Conservation (phyloP, 345 rosid species). For the Garcia nutans region DNA sequence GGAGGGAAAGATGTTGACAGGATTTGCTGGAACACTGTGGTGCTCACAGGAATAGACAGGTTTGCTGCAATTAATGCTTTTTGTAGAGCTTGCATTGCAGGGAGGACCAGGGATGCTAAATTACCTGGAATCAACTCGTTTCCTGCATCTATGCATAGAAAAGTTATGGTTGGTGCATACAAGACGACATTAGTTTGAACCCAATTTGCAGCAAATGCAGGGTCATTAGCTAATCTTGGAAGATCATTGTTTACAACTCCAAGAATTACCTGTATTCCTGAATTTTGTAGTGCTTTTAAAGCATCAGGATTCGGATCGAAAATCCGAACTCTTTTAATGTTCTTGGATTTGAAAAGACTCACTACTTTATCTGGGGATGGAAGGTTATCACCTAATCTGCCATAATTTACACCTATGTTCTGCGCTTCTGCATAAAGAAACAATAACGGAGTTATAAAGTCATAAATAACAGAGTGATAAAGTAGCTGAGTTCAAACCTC, state of each 20-base stretch:
- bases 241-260: conserved; percentile 10
- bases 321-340: neutral
- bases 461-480: no score
- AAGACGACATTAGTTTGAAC: neutral
- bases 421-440: conserved; percentile 8
- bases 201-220: neutral
- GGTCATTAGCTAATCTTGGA: neutral
- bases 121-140: neutral
- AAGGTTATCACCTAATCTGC: neutral
- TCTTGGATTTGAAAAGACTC: no score
- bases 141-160: neutral
- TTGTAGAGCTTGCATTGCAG: conserved; percentile 5
- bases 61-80: neutral
- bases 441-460: neutral
- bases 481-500: no score
- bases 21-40: neutral
- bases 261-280: conserved; percentile 1
- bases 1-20: neutral
- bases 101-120: neutral
- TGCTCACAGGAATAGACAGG: neutral
- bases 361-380: neutral
- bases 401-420: conserved; percentile 2
- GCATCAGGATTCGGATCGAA: conserved; percentile 1
- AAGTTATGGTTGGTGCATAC: neutral
- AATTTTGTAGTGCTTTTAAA: neutral